Evolutionary conservation across 2,329 filamentous ascomycete species (phyloP), one percentile per base, ranked within the genome.

Genomic region (Ophiosphaerella korrae): DNA sequence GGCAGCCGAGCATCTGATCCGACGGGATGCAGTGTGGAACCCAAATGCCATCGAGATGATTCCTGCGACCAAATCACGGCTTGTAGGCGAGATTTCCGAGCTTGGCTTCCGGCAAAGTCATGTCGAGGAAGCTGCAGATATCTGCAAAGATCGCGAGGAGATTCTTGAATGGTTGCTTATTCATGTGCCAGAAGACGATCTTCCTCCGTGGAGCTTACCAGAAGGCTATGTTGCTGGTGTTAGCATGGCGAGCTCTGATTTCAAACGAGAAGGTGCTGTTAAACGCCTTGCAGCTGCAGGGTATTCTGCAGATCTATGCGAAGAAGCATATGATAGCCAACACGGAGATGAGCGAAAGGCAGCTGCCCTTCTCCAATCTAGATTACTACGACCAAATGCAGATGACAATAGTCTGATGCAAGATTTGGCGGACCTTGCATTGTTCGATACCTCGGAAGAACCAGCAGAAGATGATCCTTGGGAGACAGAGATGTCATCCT

Each of bases 111-210:
- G 93, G n/a, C 82, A 81, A 63, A 95, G 88, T 64, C 94, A 99
- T 68, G 84, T 92, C 35, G 86, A 95, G 67, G 94, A 99, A 75
- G 93, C 94, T 7, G 84, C 89, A 1, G 85, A 85, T 38, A 86
- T 92, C 64, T 97, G 92, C 77, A 95, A 93, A 72, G 92, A 96
- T 70, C 83, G 88, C 26, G 92, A 97, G 70, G 94, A 99, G 75
- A 88, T 91, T 13, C 81, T 99, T 2, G 93, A 97, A 72, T 99
- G 94, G 94, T 82, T 99, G 13, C 82, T 99, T 42, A 92, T 97
- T 44, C 93, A 99, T 74, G 92, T 99, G 2, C 94, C 94, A 1
- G 94, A 99, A 70, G 94, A 99, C 69, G 94, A 97, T 66, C 78
- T 97, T n/a, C 94, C 94, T 1, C 80, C 84, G 6, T 97, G 93